A percentile compares a stretch with the other conserved stretches of the same genome.
Evolutionary conservation across 2,329 filamentous ascomycete genomes (phyloP).

Genomic region (Albophoma yamanashiensis): DNA sequence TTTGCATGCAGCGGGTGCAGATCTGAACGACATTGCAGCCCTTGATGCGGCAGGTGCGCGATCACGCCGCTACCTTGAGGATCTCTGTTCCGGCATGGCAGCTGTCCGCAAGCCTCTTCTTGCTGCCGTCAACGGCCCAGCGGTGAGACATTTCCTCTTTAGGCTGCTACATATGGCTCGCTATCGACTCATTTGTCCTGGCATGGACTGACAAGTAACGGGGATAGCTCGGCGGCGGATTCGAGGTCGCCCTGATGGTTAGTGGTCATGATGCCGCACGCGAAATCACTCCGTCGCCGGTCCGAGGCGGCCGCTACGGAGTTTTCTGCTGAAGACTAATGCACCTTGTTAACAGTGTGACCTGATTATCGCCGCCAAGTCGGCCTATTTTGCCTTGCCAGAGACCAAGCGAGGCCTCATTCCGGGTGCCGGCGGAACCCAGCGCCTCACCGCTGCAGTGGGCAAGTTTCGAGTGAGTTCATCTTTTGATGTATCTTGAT

Average conservation of each 20-base stretch:
- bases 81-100: conserved; percentile 26
- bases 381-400: conserved; percentile 26
- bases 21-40: conserved; percentile 23
- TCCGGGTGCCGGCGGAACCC: conserved; percentile 28
- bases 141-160: conserved; percentile 27
- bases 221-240: conserved; percentile 36
- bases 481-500: not conserved
- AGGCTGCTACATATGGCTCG: not conserved
- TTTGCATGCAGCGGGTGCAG: conserved; percentile 19
- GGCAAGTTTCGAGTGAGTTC: conserved; percentile 27
- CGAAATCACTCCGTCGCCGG: not conserved
- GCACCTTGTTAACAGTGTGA: conserved; percentile 20
- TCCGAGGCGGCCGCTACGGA: not conserved
- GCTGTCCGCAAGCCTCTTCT: conserved; percentile 33
- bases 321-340: not conserved
- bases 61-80: conserved; percentile 24
- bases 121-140: conserved; percentile 38
- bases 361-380: conserved; percentile 24
- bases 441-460: conserved; percentile 26
- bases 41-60: conserved; percentile 21
- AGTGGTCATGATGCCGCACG: conserved; percentile 4
- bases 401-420: conserved; percentile 29
- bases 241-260: conserved; percentile 37
- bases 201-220: not conserved
- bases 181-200: not conserved